A percentile compares a stretch with the other conserved stretches of the same genome.
Conservation (phyloP, 2,329 filamentous ascomycete species). For the Epichloe hybrida region DNA sequence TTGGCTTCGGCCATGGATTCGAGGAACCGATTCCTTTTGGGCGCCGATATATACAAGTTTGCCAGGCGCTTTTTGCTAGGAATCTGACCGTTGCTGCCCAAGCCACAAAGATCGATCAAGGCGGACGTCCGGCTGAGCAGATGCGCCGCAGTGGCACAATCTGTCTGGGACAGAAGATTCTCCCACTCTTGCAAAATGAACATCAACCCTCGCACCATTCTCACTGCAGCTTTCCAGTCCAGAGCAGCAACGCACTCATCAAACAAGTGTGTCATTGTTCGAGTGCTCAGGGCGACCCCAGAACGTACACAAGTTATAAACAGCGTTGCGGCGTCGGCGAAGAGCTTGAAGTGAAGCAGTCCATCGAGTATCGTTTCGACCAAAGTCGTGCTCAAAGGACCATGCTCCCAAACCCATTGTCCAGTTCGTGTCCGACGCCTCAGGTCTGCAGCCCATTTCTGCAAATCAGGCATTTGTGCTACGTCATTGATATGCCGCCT, state of each 20-base stretch:
- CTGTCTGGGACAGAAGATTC: slow-evolving; percentile 11
- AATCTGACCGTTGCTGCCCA: slow-evolving; percentile 6
- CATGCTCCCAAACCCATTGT: slow-evolving; percentile 27
- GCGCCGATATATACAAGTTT: slow-evolving; percentile 15
- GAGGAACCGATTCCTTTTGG: slow-evolving; percentile 12
- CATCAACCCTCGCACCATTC: slow-evolving; percentile 17
- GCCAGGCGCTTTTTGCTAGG: slow-evolving; percentile 8
- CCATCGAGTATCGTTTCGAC: slow-evolving; percentile 34
- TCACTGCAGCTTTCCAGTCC: slow-evolving; percentile 25
- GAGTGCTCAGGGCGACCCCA: slow-evolving; percentile 18
- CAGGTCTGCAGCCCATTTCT: slow-evolving; percentile 16
- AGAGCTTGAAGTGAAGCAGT: slow-evolving; percentile 32
- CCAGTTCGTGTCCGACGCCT: slow-evolving; percentile 14
- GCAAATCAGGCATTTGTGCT: slow-evolving; percentile 12
- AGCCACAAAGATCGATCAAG: slow-evolving; percentile 24
- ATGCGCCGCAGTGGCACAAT: slow-evolving; percentile 11
- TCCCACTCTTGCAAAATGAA: slow-evolving; percentile 14
- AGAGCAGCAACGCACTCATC: slow-evolving; percentile 27
- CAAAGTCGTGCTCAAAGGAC: slow-evolving; percentile 23
- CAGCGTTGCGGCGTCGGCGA: slow-evolving; percentile 29
- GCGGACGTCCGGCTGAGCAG: slow-evolving; percentile 19
- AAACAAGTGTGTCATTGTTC: slow-evolving; percentile 24
- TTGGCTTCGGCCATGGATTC: slow-evolving; percentile 9
- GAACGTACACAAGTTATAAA: slow-evolving; percentile 26
- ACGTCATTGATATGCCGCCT: slow-evolving; percentile 22